Evolutionary conservation across 345 rosid species (phyloP).

Genomic region (Populus ilicifolia): DNA sequence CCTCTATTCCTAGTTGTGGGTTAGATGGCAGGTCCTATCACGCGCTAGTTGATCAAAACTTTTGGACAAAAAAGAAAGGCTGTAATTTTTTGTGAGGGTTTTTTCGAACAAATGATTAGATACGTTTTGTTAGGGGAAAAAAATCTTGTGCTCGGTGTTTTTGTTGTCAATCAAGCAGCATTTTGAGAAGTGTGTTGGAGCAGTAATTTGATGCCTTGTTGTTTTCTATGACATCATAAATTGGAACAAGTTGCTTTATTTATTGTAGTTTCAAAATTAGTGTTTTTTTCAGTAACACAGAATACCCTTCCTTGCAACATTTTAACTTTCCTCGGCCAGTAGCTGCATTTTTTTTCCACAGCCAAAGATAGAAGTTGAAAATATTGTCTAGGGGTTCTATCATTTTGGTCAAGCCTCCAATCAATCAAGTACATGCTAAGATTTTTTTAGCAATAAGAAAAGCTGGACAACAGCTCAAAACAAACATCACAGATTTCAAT

Average conservation of each 20-base stretch:
- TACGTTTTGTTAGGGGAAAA: not conserved
- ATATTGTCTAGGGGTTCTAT: not conserved
- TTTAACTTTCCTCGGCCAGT: too few relatives aligned
- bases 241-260: too few relatives aligned
- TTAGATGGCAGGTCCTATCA: not conserved
- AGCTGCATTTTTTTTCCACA: too few relatives aligned
- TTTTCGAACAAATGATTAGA: not conserved
- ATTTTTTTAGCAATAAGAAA: not conserved
- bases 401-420: too few relatives aligned
- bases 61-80: not conserved
- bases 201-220: not conserved
- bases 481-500: constrained; percentile 13
- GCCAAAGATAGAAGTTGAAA: not conserved
- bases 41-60: not conserved
- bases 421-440: not conserved
- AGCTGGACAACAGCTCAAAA: constrained; percentile 9
- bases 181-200: not conserved
- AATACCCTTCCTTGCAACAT: too few relatives aligned
- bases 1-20: not conserved
- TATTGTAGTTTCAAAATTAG: too few relatives aligned
- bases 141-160: not conserved
- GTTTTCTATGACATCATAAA: too few relatives aligned
- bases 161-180: not conserved
- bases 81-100: not conserved
- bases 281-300: too few relatives aligned